phyloP scores from a whole-genome alignment of 331 rosid species.

The Acacia concinna region DNA sequence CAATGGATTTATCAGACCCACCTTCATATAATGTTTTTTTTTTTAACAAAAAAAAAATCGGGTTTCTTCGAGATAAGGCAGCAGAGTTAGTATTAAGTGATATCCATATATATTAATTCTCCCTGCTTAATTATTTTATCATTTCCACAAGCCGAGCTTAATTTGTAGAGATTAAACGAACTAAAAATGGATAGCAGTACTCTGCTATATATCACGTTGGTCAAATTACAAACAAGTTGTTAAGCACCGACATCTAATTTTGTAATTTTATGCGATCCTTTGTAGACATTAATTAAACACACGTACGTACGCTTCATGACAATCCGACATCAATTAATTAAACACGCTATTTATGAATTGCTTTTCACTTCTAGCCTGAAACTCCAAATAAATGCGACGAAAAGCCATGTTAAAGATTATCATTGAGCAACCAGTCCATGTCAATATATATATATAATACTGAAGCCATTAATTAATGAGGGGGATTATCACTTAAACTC shows the following conservation, averaged over 20 bases:
- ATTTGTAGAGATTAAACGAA: neutral
- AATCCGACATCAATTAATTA: too few species aligned
- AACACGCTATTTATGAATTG: neutral
- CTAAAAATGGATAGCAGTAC: neutral
- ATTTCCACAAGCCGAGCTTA: neutral
- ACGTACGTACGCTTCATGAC: too few species aligned
- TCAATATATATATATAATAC: too few species aligned
- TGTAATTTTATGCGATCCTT: neutral
- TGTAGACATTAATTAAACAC: neutral
- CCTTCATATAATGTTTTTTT: conserved; percentile 21
- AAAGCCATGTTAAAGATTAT: neutral
- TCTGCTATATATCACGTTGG: too few species aligned
- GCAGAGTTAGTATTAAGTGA: neutral
- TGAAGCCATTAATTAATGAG: too few species aligned
- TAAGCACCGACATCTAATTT: conserved; percentile 1
- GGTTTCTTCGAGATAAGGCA: neutral
- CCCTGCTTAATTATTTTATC: neutral
- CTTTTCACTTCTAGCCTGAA: neutral
- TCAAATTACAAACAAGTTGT: neutral
- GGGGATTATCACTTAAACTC: too few species aligned
- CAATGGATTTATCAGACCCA: conserved; percentile 40
- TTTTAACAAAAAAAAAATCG: too few species aligned
- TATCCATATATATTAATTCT: neutral
- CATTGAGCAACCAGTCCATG: neutral
- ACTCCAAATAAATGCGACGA: neutral